Conservation (phyloP, 2,329 filamentous ascomycete species). For the Parastagonospora nodorum region DNA sequence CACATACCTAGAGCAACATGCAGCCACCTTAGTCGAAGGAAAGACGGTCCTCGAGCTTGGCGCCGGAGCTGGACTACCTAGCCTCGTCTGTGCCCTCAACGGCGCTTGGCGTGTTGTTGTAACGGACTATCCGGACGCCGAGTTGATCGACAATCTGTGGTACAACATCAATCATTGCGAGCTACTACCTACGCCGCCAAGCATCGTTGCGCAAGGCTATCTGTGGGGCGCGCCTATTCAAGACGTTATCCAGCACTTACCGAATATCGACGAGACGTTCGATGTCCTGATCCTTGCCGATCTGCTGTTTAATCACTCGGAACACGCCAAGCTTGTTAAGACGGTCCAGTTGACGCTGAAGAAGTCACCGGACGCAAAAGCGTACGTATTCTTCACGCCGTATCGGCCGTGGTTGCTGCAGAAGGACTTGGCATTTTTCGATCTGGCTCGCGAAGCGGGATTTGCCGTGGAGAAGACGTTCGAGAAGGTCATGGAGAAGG, state of each 20-base stretch:
- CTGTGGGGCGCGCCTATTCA: constrained; percentile 76
- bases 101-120: constrained; percentile 73
- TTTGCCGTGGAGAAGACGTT: constrained; percentile 80
- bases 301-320: constrained; percentile 86
- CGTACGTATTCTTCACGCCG: constrained; percentile 91
- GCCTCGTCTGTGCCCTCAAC: constrained; percentile 74
- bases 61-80: constrained; percentile 83
- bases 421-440: constrained; percentile 86
- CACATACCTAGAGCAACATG: constrained; percentile 74
- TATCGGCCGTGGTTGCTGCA: constrained; percentile 89
- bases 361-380: constrained; percentile 60
- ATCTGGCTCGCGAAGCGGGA: constrained; percentile 70
- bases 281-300: constrained; percentile 87
- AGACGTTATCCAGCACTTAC: constrained; percentile 64
- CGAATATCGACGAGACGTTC: constrained; percentile 58
- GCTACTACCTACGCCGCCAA: constrained; percentile 44
- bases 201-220: constrained; percentile 64
- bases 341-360: constrained; percentile 72
- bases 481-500: constrained; percentile 80
- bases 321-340: constrained; percentile 77
- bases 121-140: constrained; percentile 86
- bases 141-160: constrained; percentile 79
- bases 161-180: constrained; percentile 71
- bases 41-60: constrained; percentile 86
- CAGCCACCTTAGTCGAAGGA: constrained; percentile 62